phyloP scores from a whole-genome alignment of 2,329 filamentous ascomycete species.

The Talaromyces atroroseus region DNA sequence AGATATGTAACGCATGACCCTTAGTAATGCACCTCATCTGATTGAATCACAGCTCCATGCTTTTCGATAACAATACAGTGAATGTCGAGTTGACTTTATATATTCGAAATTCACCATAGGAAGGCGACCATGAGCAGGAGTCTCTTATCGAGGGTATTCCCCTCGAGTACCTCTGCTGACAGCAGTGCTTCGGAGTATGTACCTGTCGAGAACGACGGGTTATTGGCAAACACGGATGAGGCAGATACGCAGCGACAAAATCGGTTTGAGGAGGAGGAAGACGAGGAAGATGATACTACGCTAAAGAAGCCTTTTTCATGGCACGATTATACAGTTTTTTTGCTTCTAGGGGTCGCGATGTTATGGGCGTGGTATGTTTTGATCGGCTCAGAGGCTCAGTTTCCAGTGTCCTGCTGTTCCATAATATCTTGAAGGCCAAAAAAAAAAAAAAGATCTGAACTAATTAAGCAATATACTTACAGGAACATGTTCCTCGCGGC shows the following conservation, averaged over 20 bases:
- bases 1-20: constrained; percentile 1
- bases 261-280: neutral
- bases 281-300: neutral
- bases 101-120: neutral
- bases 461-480: neutral
- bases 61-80: neutral
- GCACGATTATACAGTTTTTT: constrained; percentile 79
- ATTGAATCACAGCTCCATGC: neutral
- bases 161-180: neutral
- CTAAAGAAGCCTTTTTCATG: constrained; percentile 60
- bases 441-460: too few relatives aligned
- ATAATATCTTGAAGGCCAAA: neutral
- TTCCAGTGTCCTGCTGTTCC: neutral
- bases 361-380: constrained; percentile 80
- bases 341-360: constrained; percentile 85
- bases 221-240: constrained; percentile 9
- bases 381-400: neutral
- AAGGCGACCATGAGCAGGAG: neutral
- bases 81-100: neutral
- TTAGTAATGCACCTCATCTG: neutral
- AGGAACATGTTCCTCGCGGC: constrained; percentile 99
- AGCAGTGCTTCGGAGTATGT: constrained; percentile 19
- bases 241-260: constrained; percentile 1
- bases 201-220: constrained; percentile 20
- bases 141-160: constrained; percentile 10